Base-by-base conservation (phyloP, 495 filamentous ascomycete species). In the Podospora bellae-mahoneyi region DNA sequence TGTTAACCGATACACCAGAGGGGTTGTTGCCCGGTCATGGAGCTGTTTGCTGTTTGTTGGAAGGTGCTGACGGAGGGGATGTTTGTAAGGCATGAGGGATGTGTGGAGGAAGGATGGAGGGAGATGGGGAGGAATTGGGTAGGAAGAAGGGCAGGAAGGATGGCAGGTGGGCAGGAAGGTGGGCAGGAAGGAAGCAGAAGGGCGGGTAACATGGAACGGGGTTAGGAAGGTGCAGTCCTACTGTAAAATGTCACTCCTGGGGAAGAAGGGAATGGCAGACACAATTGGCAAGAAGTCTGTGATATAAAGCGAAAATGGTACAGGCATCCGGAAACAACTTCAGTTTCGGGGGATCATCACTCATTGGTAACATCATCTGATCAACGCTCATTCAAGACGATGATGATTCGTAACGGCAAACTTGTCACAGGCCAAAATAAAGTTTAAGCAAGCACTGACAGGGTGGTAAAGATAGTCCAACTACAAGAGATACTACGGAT, bases 1-100 rank as follows among this genome's bases (percentile, higher is more conserved):
- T 63, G 61, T 63, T 63, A 63, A 63, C 61, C 61, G 61, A 63
- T 63, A 63, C 61, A 63, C 61, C 61, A 63, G 32, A 48, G 32
- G n/a, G 61, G 61, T 63, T 62, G 16, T 23, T 19, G 6, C n/a
- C 6, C 55, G 7, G 9, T 58, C 55, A 15, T 32, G 30, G 7
- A 32, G 4, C 30, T 9, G 39, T 48, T 48, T 19, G 30, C 32
- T 63, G 28, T 32, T 63, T 63, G 61, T 63, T 63, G 61, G 61
- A 63, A 63, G 32, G 4, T 5, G 20, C 15, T n/a, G n/a, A n/a
- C 27, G 30, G 61, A 23, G 48, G 18, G 13, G 39, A 48, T 48
- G 39, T 13, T 16, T 48, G 13, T 48, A 48, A 48, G 15, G 0
- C 39, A 32, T 32, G 39, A 0, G 9, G 39, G 39, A 10, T 18